A percentile compares a stretch with the other conserved stretches of the same genome.
Conservation (phyloP, 129 eudicot genomes). For the Oenanthe sinensis region DNA sequence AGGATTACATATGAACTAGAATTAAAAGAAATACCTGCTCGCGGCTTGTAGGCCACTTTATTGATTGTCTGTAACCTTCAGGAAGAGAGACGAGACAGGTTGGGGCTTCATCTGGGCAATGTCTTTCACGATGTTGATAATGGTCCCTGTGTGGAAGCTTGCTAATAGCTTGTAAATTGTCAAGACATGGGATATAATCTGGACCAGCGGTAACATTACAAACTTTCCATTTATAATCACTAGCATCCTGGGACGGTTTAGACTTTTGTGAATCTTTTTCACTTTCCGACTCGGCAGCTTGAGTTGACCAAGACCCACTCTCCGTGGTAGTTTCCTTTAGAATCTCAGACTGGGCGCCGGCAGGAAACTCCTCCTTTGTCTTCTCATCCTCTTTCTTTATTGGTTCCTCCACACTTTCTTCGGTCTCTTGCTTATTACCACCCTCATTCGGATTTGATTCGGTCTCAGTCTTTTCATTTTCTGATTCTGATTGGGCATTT, state of each 20-base stretch:
- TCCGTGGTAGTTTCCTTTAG: slow-evolving; percentile 45
- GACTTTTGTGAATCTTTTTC: slow-evolving; percentile 40
- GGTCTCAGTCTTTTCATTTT: slow-evolving; percentile 13
- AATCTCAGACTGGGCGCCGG: slow-evolving; percentile 49
- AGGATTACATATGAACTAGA: not conserved
- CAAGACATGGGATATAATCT: slow-evolving; percentile 67
- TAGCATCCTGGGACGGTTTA: slow-evolving; percentile 16
- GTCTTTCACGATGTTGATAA: slow-evolving; percentile 62
- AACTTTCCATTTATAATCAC: slow-evolving; percentile 38
- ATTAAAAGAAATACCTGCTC: slow-evolving; percentile 36
- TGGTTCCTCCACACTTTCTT: slow-evolving; percentile 27
- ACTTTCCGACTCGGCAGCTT: slow-evolving; percentile 51
- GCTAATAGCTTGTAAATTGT: slow-evolving; percentile 51
- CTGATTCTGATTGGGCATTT: slow-evolving; percentile 24
- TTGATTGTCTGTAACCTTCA: slow-evolving; percentile 40
- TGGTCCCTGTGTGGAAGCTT: slow-evolving; percentile 42
- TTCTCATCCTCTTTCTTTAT: slow-evolving; percentile 24
- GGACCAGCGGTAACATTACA: slow-evolving; percentile 61
- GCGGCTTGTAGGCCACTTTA: slow-evolving; percentile 61
- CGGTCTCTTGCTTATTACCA: slow-evolving; percentile 11
- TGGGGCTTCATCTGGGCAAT: slow-evolving; percentile 59
- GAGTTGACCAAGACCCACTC: slow-evolving; percentile 54
- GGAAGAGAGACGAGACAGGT: slow-evolving; percentile 67
- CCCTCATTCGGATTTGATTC: slow-evolving; percentile 21
- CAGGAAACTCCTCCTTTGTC: slow-evolving; percentile 22